Conservation (phyloP, 345 rosid genomes). For the Gossypium sturtianum region DNA sequence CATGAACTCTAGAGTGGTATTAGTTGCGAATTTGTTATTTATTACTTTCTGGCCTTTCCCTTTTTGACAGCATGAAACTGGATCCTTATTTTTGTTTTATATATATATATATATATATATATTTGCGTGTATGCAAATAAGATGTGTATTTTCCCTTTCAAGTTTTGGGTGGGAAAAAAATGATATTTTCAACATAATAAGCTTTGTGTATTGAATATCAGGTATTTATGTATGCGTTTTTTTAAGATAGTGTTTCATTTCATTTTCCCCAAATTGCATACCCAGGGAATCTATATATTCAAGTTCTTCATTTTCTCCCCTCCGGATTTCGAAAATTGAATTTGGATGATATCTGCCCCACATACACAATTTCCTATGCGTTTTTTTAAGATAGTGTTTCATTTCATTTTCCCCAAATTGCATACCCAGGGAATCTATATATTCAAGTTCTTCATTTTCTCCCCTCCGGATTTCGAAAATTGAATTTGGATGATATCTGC, state of each 20-base stretch:
- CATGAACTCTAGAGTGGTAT: slow-evolving; percentile 7
- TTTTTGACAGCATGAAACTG: slow-evolving; percentile 2
- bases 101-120: too few species aligned
- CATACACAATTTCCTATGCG: background rate
- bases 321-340: too few species aligned
- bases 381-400: background rate
- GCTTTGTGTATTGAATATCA: background rate
- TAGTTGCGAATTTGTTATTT: slow-evolving; percentile 13
- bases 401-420: too few species aligned
- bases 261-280: too few species aligned
- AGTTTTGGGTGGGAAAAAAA: background rate
- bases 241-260: background rate
- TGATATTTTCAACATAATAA: background rate
- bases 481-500: too few species aligned
- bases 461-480: too few species aligned
- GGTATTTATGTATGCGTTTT: background rate
- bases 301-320: too few species aligned
- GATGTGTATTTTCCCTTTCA: slow-evolving; percentile 14
- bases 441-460: too few species aligned
- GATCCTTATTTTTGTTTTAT: slow-evolving; percentile 7
- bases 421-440: too few species aligned
- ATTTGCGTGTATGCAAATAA: slow-evolving; percentile 31
- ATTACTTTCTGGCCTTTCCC: background rate
- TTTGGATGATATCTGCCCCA: too few species aligned
- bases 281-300: too few species aligned